These are phyloP conservation scores for Crucibulum laeve DNA, from an alignment of 768 basidiomycete species.

Conservation along the genomic window DNA sequence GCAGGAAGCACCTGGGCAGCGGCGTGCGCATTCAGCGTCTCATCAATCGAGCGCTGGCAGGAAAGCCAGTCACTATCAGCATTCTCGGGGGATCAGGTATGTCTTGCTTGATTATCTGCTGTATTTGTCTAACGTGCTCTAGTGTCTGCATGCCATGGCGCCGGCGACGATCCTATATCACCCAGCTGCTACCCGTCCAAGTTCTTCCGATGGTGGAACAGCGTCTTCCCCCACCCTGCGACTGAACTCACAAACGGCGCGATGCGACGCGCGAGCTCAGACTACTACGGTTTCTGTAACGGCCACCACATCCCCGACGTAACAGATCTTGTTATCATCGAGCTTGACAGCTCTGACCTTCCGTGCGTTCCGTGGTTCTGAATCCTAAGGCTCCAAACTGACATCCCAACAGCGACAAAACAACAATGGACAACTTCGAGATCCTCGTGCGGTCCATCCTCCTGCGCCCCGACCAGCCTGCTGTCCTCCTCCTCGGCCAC, in stretches of 20 bases:
- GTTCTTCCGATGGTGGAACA: slow-evolving; percentile 98
- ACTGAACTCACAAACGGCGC: slow-evolving; percentile 98
- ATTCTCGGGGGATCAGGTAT: slow-evolving; percentile 85
- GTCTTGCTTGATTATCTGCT: slow-evolving; percentile 15
- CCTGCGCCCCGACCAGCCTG: slow-evolving; percentile 85
- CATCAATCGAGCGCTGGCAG: slow-evolving; percentile 77
- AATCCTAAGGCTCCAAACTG: not conserved
- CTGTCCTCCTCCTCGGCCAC: slow-evolving; percentile 92
- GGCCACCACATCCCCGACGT: slow-evolving; percentile 90
- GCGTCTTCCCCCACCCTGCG: slow-evolving; percentile 95
- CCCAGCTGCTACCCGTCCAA: slow-evolving; percentile 87
- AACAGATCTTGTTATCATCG: slow-evolving; percentile 92
- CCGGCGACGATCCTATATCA: slow-evolving; percentile 86
- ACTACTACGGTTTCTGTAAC: slow-evolving; percentile 94
- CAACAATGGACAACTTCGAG: slow-evolving; percentile 83
- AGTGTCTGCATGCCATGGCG: slow-evolving; percentile 94
- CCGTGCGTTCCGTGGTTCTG: slow-evolving; percentile 49
- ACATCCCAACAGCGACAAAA: slow-evolving; percentile 47
- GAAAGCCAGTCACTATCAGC: slow-evolving; percentile 85
- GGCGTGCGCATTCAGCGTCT: slow-evolving; percentile 80
- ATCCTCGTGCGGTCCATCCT: slow-evolving; percentile 90
- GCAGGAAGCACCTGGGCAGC: slow-evolving; percentile 73
- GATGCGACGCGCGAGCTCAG: slow-evolving; percentile 85
- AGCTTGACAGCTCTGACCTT: slow-evolving; percentile 89
- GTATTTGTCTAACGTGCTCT: slow-evolving; percentile 3